phyloP scores from a whole-genome alignment of 306 rosid species.

The Citrullus colocynthis region DNA sequence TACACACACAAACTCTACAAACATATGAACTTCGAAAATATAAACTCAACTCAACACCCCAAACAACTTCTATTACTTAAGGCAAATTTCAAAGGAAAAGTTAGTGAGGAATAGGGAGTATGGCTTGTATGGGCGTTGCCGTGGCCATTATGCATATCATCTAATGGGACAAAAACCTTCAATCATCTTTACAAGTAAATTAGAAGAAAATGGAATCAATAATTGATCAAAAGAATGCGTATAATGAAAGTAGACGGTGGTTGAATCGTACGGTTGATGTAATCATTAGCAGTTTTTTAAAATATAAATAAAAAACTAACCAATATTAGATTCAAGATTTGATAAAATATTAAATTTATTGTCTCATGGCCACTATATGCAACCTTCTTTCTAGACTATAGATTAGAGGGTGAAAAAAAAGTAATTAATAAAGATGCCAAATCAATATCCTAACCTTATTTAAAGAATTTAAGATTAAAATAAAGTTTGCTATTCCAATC shows the following conservation, averaged over 20 bases:
- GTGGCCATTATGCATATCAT: background rate
- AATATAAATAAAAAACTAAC: background rate
- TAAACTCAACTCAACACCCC: too few species aligned
- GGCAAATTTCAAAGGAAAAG: background rate
- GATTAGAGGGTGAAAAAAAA: background rate
- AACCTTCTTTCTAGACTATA: background rate
- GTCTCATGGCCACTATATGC: background rate
- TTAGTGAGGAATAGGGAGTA: background rate
- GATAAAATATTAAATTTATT: background rate
- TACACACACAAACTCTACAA: too few species aligned
- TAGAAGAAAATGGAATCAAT: slow-evolving; percentile 6
- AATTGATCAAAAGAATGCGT: slow-evolving; percentile 1
- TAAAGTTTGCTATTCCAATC: background rate
- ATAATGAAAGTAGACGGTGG: background rate
- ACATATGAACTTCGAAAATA: too few species aligned
- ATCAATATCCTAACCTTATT: background rate
- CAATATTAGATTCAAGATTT: background rate
- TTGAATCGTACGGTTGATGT: slow-evolving; percentile 3
- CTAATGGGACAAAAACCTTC: background rate
- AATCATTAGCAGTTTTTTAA: background rate
- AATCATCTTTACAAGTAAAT: background rate
- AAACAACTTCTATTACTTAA: too few species aligned
- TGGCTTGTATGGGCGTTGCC: background rate
- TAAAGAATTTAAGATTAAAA: background rate
- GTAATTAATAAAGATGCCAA: background rate